A percentile compares a stretch with the other conserved stretches of the same genome.
Evolutionary conservation across 2,329 filamentous ascomycete species (phyloP).

Genomic region (Fusarium phyllophilum): DNA sequence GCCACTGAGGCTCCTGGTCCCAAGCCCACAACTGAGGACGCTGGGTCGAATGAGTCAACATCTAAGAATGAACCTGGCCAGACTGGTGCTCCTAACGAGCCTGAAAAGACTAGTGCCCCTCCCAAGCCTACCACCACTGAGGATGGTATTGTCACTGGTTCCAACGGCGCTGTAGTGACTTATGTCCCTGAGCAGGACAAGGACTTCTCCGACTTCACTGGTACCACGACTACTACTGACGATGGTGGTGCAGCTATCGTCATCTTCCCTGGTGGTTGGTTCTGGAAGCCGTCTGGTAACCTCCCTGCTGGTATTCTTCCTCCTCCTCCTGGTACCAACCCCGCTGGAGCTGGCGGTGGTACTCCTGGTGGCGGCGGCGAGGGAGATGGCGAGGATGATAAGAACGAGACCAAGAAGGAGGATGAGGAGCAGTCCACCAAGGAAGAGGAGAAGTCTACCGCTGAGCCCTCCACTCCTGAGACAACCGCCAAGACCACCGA

Average conservation of each 20-base stretch:
- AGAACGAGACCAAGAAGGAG: not conserved
- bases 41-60: not conserved
- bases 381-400: not conserved
- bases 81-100: not conserved
- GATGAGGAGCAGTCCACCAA: slow-evolving; percentile 6
- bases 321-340: not conserved
- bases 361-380: not conserved
- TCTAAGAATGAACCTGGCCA: not conserved
- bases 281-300: slow-evolving; percentile 15
- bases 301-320: not conserved
- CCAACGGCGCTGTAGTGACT: slow-evolving; percentile 2
- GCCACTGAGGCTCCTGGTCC: not conserved
- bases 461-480: not conserved
- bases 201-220: slow-evolving; percentile 9
- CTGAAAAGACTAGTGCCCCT: not conserved
- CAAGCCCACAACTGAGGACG: not conserved
- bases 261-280: slow-evolving; percentile 13
- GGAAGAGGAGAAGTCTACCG: not conserved
- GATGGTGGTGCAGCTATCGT: slow-evolving; percentile 12
- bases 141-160: slow-evolving; percentile 6
- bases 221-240: slow-evolving; percentile 11
- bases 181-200: slow-evolving; percentile 13
- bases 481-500: slow-evolving; percentile 7
- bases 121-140: not conserved
- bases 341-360: not conserved